Evolutionary conservation across 2,329 filamentous ascomycete species (phyloP), one percentile per base, ranked within the genome.

Genomic region (Nigrograna mackinnonii): DNA sequence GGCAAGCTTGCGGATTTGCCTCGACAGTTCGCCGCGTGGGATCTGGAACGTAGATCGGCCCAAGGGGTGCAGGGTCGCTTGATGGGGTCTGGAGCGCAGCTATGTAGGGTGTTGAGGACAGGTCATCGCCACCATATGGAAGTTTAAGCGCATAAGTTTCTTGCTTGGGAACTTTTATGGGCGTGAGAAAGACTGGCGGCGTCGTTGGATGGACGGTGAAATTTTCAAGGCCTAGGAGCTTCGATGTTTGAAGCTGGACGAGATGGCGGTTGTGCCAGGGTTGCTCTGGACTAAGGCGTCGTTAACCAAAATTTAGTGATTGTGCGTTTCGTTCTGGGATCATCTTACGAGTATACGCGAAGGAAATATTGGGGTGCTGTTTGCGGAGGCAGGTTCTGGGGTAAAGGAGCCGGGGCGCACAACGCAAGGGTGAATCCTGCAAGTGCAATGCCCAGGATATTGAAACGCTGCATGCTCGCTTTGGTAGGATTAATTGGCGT

Each of bases 221-320:
- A 44, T 62, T 59, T 33, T 62, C 55, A 21, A 62, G 44, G 11
- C 57, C 58, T 5, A 58, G 43, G 9, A 32, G 40, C 1, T 45
- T 22, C 28, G 46, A 41, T 2, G 39, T 41, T 9, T 55, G 52
- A 4, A 62, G 40, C 4, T 22, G 32, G 17, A 56, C 43, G 7
- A 59, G 26, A 26, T 40, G 35, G 18, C 48, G 54, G 7, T 43
- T 30, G 36, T 57, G 39, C 53, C 55, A 58, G 13, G 56, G 58
- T 30, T 52, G 26, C 1, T 46, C 17, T 6, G 45, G 39, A 22
- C 54, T 57, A 26, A 17, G 28, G 22, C 17, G 17, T n/a, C 4
- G 31, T 31, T 7, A 16, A 22, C 31, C 6, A 31, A 28, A n/a
- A n/a, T n/a, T n/a, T n/a, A n/a, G n/a, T n/a, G n/a, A n/a, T n/a